phyloP scores from a whole-genome alignment of 1,284 basidiomycete species.

The Flammula alnicola region DNA sequence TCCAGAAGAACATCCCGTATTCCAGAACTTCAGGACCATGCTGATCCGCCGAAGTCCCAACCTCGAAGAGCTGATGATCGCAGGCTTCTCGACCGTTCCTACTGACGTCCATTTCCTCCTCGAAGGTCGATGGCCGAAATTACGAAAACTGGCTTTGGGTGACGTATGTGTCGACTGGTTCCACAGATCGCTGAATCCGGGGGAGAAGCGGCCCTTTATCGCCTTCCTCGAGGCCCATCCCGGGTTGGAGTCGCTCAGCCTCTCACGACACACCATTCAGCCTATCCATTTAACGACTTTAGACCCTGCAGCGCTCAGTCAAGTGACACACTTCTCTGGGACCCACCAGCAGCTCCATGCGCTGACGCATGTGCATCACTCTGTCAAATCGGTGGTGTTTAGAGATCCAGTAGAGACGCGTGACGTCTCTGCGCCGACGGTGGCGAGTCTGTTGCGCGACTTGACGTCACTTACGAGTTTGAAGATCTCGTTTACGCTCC shows the following conservation, averaged over 20 bases:
- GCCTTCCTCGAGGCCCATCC: conserved; percentile 69
- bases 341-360: conserved; percentile 66
- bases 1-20: conserved; percentile 40
- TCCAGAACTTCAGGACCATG: conserved; percentile 67
- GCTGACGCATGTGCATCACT: conserved; percentile 48
- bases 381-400: conserved; percentile 56
- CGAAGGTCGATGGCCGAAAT: conserved; percentile 62
- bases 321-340: conserved; percentile 60
- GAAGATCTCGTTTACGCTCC: conserved; percentile 65
- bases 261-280: conserved; percentile 60
- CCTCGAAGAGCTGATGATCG: conserved; percentile 63
- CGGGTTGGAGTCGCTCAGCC: conserved; percentile 53
- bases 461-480: conserved; percentile 59
- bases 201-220: conserved; percentile 58
- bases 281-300: conserved; percentile 56
- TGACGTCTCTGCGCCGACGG: conserved; percentile 63
- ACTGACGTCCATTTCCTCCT: conserved; percentile 42
- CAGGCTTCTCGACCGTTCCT: conserved; percentile 56
- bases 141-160: conserved; percentile 61
- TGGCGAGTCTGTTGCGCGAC: conserved; percentile 58
- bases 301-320: conserved; percentile 46
- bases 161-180: conserved; percentile 65
- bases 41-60: conserved; percentile 62
- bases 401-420: conserved; percentile 69
- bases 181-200: conserved; percentile 36